Evolutionary conservation across 345 rosid genomes (phyloP).

Genomic region (Brassica nigra): DNA sequence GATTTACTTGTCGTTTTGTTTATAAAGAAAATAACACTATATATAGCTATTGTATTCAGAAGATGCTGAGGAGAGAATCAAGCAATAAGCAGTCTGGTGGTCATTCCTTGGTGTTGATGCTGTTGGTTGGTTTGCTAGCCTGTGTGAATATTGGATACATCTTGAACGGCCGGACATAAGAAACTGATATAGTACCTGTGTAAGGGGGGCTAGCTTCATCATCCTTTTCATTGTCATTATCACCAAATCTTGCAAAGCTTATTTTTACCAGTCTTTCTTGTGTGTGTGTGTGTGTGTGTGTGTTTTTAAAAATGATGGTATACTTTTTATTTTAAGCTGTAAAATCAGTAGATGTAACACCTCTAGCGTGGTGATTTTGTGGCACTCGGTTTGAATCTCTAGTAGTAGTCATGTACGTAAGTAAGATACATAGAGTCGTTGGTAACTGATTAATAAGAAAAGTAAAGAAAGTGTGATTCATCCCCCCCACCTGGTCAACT

Average conservation of each 20-base stretch:
- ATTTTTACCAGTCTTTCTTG: background rate
- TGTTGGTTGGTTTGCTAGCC: conserved; percentile 63
- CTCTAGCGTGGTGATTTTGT: conserved; percentile 17
- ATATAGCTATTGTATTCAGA: conserved; percentile 45
- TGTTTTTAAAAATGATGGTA: no score
- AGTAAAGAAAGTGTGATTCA: no score
- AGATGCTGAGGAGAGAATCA: conserved; percentile 55
- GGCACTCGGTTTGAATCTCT: background rate
- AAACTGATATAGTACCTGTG: background rate
- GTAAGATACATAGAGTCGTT: conserved; percentile 1
- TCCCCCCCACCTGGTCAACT: no score
- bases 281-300: no score
- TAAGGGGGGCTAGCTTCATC: conserved; percentile 11
- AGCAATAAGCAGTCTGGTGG: conserved; percentile 51
- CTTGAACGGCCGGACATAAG: conserved; percentile 40
- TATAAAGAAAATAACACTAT: background rate
- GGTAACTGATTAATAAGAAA: background rate
- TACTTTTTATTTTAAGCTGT: background rate
- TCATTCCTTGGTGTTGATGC: conserved; percentile 48
- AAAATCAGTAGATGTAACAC: conserved; percentile 30
- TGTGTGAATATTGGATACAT: conserved; percentile 56
- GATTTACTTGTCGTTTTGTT: background rate
- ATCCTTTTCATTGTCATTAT: background rate
- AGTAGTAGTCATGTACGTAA: background rate
- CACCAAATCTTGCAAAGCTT: background rate